phyloP scores from a whole-genome alignment of 768 basidiomycete species.

The Pseudohyphozyma bogoriensis region DNA sequence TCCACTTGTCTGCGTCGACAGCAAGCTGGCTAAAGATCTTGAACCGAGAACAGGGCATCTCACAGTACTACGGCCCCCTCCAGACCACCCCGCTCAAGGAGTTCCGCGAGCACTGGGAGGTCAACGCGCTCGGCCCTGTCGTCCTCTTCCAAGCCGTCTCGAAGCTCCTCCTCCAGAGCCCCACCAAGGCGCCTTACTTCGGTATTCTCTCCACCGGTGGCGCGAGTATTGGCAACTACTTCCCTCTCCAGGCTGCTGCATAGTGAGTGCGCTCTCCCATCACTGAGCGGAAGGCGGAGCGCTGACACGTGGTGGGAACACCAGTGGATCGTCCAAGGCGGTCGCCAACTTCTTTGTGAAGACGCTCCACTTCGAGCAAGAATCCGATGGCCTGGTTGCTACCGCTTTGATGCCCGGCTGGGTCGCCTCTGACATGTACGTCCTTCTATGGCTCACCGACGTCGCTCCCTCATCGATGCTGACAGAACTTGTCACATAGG shows the following conservation, averaged over 20 bases:
- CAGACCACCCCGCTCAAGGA: neutral
- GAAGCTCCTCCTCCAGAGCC: slow-evolving; percentile 9
- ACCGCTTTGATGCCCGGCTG: slow-evolving; percentile 5
- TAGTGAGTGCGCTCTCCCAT: neutral
- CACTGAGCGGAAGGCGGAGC: neutral
- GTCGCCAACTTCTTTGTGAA: slow-evolving; percentile 23
- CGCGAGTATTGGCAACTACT: slow-evolving; percentile 1
- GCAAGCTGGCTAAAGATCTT: neutral
- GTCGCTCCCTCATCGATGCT: neutral
- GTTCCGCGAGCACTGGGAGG: slow-evolving; percentile 2
- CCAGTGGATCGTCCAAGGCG: slow-evolving; percentile 22
- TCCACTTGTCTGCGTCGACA: neutral
- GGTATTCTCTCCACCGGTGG: slow-evolving; percentile 13
- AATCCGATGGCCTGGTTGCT: neutral
- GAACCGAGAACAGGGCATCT: slow-evolving; percentile 15
- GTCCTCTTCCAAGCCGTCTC: slow-evolving; percentile 28
- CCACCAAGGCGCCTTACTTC: slow-evolving; percentile 13
- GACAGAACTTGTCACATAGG: too few species aligned
- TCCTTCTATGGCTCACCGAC: neutral
- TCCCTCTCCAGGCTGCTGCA: neutral
- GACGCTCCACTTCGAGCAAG: slow-evolving; percentile 10
- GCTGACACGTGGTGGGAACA: neutral
- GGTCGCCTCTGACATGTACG: slow-evolving; percentile 10
- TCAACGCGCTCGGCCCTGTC: slow-evolving; percentile 27
- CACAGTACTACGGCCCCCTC: neutral